Percentiles rank a stretch among this genome's conserved stretches.
Evolutionary conservation across 805 yeast genomes (phyloP).

Genomic region (Wickerhamomyces ciferrii): DNA sequence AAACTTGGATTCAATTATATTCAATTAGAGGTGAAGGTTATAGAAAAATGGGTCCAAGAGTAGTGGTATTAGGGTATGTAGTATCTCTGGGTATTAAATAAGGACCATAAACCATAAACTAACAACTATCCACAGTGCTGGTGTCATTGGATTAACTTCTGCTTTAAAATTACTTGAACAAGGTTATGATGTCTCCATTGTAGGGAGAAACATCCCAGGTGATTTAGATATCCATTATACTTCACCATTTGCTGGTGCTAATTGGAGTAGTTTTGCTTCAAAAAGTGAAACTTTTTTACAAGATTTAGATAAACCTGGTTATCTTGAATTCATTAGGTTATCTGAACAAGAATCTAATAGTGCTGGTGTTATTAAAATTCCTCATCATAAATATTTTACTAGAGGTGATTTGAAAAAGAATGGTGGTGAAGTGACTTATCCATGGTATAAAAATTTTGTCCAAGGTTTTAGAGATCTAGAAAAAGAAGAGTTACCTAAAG

Average conservation of each 20-base stretch:
- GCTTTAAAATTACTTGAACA: slow-evolving; percentile 37
- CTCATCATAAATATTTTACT: slow-evolving; percentile 12
- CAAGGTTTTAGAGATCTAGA: slow-evolving; percentile 32
- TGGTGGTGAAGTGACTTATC: slow-evolving; percentile 18
- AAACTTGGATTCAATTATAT: no score
- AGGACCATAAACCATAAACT: no score
- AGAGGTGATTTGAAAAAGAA: slow-evolving; percentile 7
- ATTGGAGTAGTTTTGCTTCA: slow-evolving; percentile 59
- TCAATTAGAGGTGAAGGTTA: neutral
- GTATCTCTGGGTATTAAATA: no score
- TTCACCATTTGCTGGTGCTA: slow-evolving; percentile 71
- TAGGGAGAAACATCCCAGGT: slow-evolving; percentile 49
- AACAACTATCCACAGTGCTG: slow-evolving; percentile 31
- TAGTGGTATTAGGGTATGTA: slow-evolving; percentile 14
- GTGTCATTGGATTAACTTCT: slow-evolving; percentile 51
- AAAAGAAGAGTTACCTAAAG: slow-evolving; percentile 25
- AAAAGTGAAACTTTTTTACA: slow-evolving; percentile 31
- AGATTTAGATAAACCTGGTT: slow-evolving; percentile 42
- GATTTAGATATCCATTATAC: slow-evolving; percentile 50
- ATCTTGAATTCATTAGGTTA: slow-evolving; percentile 38
- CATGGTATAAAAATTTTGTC: slow-evolving; percentile 48
- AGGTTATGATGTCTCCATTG: slow-evolving; percentile 36
- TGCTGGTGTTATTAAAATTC: slow-evolving; percentile 37
- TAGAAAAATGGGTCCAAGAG: slow-evolving; percentile 2
- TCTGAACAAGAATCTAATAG: slow-evolving; percentile 42